Base-by-base conservation (phyloP, 208 protist species). In the Leishmania guyanensis region DNA sequence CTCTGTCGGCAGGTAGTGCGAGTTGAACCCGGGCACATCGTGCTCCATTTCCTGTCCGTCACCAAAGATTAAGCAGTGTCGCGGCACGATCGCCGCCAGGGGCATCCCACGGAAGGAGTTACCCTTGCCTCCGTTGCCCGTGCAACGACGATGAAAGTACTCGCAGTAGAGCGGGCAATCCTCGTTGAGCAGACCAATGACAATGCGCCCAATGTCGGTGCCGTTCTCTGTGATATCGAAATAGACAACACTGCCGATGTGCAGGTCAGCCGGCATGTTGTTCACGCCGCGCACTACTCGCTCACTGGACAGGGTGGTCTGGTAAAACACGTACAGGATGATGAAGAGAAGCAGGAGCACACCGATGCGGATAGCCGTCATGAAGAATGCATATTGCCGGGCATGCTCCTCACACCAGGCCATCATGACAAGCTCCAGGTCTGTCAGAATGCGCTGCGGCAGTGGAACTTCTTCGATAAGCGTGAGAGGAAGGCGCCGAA, bases 361-460 rank as follows among this genome's bases (percentile, higher is more conserved):
- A 64, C 75, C 79, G 66, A 93, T 77, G 43, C 90, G 87, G 36
- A 95, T 85, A 20, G 82, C 82, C 33, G 84, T 87, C 84, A 93
- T 91, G 77, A 97, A 89, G 48, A 94, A 77, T 5, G 87, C 88
- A 83, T 94, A 95, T 72, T 94, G 92, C 50, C 93, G 82, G 22
- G 94, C 92, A 74, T 96, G 93, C 82, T 97, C 92, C 75, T 97
- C 94, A 64, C 91, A 95, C 94, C 94, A 97, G 3, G 94, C 94
- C 89, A 93, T 95, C 91, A 96, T 97, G 48, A 97, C 80, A 26
- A 97, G 83, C 81, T 97, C 94, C 36, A 97, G 75, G 79, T 96
- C 92, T 2, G 92, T 95, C 66, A 94, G 83, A 29, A 96, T 82
- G 62, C 88, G 88, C 82, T 92, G 89, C 46, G 94, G 94, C 53